phyloP scores from a whole-genome alignment of 352 stramenopile genomes.

The Plasmopara muralis region DNA sequence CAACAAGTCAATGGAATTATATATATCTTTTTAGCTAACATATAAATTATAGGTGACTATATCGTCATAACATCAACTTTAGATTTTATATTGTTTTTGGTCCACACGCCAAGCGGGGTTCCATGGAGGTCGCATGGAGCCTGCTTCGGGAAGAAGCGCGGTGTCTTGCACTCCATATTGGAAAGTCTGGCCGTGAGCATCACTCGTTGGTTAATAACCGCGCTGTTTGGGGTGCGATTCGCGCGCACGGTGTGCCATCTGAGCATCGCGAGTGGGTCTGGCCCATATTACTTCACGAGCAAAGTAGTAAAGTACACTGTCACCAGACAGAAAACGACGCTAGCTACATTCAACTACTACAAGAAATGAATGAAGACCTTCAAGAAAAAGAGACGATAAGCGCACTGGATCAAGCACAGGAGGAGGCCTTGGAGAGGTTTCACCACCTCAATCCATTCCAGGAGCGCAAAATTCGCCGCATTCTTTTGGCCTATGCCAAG shows the following conservation, averaged over 20 bases:
- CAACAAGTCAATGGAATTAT: too few relatives aligned
- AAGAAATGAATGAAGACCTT: constrained; percentile 24
- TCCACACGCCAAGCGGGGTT: too few relatives aligned
- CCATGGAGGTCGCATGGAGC: constrained; percentile 48
- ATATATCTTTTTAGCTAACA: too few relatives aligned
- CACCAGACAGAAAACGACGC: constrained; percentile 31
- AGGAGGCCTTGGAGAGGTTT: constrained; percentile 74
- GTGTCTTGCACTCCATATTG: constrained; percentile 47
- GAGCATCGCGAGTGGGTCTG: constrained; percentile 77
- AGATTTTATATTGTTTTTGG: too few relatives aligned
- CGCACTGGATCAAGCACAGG: constrained; percentile 58
- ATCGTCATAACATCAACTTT: too few relatives aligned
- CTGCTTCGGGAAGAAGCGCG: constrained; percentile 55
- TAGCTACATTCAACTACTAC: constrained; percentile 51
- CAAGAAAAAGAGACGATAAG: constrained; percentile 31
- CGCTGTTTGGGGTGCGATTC: constrained; percentile 44
- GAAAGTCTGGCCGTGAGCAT: constrained; percentile 54
- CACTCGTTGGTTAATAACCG: constrained; percentile 49
- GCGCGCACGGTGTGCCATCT: constrained; percentile 44
- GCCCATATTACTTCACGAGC: constrained; percentile 62
- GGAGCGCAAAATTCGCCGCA: constrained; percentile 78
- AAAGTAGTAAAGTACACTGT: constrained; percentile 56
- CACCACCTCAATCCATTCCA: constrained; percentile 75
- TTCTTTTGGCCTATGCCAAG: constrained; percentile 70
- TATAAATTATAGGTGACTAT: too few relatives aligned